Evolutionary conservation across 73 alveolate species (phyloP).

Genomic region (Tetrahymena elliotti): DNA sequence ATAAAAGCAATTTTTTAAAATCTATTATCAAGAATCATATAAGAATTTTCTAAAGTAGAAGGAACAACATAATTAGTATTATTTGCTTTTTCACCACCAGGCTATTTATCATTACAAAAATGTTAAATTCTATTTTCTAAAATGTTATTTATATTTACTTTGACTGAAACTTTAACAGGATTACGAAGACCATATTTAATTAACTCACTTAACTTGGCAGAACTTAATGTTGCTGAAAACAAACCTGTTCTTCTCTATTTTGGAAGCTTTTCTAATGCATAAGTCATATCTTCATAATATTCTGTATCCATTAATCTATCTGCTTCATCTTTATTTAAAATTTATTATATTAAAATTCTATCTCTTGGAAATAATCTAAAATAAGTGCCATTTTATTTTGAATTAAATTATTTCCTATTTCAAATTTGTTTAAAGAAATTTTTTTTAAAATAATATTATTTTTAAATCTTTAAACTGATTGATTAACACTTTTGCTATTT

Average conservation of each 20-base stretch:
- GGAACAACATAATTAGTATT: slow-evolving; percentile 18
- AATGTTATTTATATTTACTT: slow-evolving; percentile 45
- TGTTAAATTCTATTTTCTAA: background rate
- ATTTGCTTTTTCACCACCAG: background rate
- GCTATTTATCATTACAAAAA: background rate
- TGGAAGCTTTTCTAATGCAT: slow-evolving; percentile 81
- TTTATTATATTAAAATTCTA: too few relatives aligned
- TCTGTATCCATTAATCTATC: slow-evolving; percentile 91
- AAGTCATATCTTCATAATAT: slow-evolving; percentile 59
- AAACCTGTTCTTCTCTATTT: slow-evolving; percentile 99
- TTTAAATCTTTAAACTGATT: too few relatives aligned
- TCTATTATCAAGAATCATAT: slow-evolving; percentile 21
- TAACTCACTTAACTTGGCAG: slow-evolving; percentile 86
- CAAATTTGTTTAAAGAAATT: too few relatives aligned
- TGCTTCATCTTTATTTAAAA: slow-evolving; percentile 94
- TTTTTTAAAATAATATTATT: too few relatives aligned
- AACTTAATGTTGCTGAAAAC: slow-evolving; percentile 97
- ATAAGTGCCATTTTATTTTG: too few relatives aligned
- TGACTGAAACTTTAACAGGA: slow-evolving; percentile 92
- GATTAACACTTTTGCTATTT: slow-evolving; percentile 59
- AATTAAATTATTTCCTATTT: too few relatives aligned
- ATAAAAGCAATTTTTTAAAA: slow-evolving; percentile 49
- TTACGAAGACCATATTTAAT: slow-evolving; percentile 96
- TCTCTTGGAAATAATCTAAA: too few relatives aligned
- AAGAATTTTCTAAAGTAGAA: slow-evolving; percentile 19